These are phyloP conservation scores for Pythium aphanidermatum DNA, from an alignment of 352 stramenopile genomes.

Conservation along the genomic window DNA sequence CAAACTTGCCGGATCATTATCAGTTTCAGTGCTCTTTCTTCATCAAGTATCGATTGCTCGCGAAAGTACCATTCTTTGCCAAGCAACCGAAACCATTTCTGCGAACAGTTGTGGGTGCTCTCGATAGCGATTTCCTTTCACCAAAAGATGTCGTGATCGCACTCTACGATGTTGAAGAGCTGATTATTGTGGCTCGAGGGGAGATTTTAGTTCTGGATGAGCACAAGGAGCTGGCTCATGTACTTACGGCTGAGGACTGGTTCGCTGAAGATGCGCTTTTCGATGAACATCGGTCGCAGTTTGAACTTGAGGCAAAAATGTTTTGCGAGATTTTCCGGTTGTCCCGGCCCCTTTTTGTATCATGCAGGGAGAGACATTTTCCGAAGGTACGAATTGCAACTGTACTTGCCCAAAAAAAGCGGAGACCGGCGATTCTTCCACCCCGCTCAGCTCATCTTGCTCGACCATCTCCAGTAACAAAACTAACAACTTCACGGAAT, in stretches of 20 bases:
- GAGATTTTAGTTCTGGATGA: conserved; percentile 17
- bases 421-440: conserved; percentile 7
- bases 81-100: conserved; percentile 20
- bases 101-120: conserved; percentile 9
- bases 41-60: conserved; percentile 20
- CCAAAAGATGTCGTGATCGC: conserved; percentile 13
- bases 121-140: conserved; percentile 24
- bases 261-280: conserved; percentile 20
- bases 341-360: conserved; percentile 4
- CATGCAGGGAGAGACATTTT: conserved; percentile 47
- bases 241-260: conserved; percentile 7
- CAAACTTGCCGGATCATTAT: conserved; percentile 19
- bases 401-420: conserved; percentile 21
- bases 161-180: conserved; percentile 10
- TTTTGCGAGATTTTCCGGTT: conserved; percentile 20
- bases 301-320: conserved; percentile 12
- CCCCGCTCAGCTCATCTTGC: conserved; percentile 2
- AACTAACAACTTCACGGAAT: neutral
- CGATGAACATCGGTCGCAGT: conserved; percentile 6
- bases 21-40: conserved; percentile 16
- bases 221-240: neutral
- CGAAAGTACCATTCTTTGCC: conserved; percentile 20
- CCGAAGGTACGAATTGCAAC: conserved; percentile 40
- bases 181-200: conserved; percentile 19
- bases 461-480: neutral